Percentiles rank a stretch among this genome's conserved stretches.
Evolutionary conservation across 164 flowering plant species (phyloP).

Genomic region (Vitis riparia): DNA sequence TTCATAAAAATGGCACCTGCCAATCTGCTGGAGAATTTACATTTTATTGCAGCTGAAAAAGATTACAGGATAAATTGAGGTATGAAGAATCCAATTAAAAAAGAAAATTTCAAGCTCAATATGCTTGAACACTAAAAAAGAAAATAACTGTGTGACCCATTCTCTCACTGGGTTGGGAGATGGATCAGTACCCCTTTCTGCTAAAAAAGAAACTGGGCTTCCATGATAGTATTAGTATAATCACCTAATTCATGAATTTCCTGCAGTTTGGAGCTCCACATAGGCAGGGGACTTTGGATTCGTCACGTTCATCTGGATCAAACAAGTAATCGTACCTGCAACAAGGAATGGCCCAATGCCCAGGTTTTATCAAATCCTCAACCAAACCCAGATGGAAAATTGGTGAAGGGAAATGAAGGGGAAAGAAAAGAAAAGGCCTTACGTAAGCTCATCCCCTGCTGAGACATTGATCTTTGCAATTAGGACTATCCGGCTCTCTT

Average conservation of each 20-base stretch:
- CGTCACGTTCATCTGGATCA: constrained; percentile 80
- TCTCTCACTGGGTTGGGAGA: neutral
- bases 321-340: constrained; percentile 92
- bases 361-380: neutral
- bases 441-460: constrained; percentile 96
- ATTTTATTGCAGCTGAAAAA: constrained; percentile 13
- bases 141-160: neutral
- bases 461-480: constrained; percentile 82
- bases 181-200: constrained; percentile 19
- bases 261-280: constrained; percentile 84
- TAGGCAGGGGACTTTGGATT: constrained; percentile 82
- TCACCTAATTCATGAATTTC: constrained; percentile 78
- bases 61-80: constrained; percentile 3
- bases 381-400: no score
- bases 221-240: no score
- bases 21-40: constrained; percentile 8
- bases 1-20: constrained; percentile 11
- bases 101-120: neutral
- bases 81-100: constrained; percentile 1
- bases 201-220: constrained; percentile 5
- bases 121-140: neutral
- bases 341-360: neutral
- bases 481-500: constrained; percentile 81
- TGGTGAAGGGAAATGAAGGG: neutral
- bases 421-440: constrained; percentile 14